phyloP scores from a whole-genome alignment of 2,329 filamentous ascomycete species.

The Penicillium sp. region DNA sequence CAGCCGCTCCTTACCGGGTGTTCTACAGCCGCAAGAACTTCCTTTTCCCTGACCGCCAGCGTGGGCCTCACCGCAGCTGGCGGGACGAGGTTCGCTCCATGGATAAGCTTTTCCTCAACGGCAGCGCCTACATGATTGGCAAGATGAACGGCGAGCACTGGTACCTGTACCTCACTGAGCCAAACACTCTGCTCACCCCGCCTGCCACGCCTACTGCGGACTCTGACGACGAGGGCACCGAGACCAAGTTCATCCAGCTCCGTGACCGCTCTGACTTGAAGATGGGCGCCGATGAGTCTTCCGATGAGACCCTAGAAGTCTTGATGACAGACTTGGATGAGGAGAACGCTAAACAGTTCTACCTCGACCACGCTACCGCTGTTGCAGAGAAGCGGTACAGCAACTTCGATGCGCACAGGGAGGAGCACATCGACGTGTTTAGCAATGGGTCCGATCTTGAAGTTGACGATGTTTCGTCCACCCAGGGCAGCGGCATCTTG shows the following conservation, averaged over 20 bases:
- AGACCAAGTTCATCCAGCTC: constrained; percentile 64
- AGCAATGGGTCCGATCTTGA: constrained; percentile 70
- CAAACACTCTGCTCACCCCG: constrained; percentile 77
- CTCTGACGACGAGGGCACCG: constrained; percentile 56
- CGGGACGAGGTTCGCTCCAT: constrained; percentile 91
- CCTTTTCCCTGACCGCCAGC: constrained; percentile 91
- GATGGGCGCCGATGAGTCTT: constrained; percentile 37
- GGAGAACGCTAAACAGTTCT: constrained; percentile 70
- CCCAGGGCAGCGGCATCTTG: constrained; percentile 56
- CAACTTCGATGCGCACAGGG: constrained; percentile 67
- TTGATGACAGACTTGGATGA: constrained; percentile 72
- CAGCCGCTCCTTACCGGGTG: constrained; percentile 89
- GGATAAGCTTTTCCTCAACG: constrained; percentile 87
- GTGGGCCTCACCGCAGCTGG: constrained; percentile 95
- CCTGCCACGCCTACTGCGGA: constrained; percentile 71
- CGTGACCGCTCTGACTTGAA: constrained; percentile 43
- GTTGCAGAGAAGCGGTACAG: constrained; percentile 83
- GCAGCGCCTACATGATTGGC: constrained; percentile 98
- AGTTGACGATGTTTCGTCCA: constrained; percentile 56
- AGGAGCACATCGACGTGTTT: constrained; percentile 74
- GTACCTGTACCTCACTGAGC: constrained; percentile 96
- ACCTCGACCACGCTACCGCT: constrained; percentile 81
- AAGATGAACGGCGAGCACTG: constrained; percentile 99
- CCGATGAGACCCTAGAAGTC: constrained; percentile 63
- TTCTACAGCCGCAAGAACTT: constrained; percentile 99